Conservation (phyloP, 2,329 filamentous ascomycete species). For the Claviceps pusilla region DNA sequence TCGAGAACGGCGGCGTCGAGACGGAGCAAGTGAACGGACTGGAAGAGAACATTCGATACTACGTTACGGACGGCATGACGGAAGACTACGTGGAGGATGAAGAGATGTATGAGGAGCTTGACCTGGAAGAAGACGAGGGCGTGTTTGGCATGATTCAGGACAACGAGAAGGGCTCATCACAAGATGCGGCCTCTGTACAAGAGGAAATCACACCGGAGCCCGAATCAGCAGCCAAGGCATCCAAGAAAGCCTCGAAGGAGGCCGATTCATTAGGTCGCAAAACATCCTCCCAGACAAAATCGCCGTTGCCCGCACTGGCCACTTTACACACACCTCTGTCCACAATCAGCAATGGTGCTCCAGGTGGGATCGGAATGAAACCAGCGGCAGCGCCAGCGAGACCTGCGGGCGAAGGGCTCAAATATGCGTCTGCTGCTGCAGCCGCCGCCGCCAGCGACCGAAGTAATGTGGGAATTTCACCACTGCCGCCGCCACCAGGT, state of each 20-base stretch:
- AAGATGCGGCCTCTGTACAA: constrained; percentile 83
- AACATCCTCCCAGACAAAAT: constrained; percentile 84
- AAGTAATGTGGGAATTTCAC: constrained; percentile 84
- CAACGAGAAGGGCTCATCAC: constrained; percentile 79
- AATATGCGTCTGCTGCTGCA: constrained; percentile 91
- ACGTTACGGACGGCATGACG: constrained; percentile 78
- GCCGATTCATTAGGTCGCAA: constrained; percentile 44
- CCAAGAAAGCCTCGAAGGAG: constrained; percentile 47
- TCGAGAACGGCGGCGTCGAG: constrained; percentile 88
- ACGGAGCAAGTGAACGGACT: constrained; percentile 73
- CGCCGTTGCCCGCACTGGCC: constrained; percentile 79
- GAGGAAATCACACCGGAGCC: constrained; percentile 55
- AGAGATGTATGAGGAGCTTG: constrained; percentile 84
- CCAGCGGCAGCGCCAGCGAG: constrained; percentile 75
- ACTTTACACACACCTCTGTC: constrained; percentile 66
- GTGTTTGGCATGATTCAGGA: constrained; percentile 68
- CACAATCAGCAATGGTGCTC: constrained; percentile 41
- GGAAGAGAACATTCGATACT: constrained; percentile 88
- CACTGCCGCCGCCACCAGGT: constrained; percentile 78
- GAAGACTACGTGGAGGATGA: constrained; percentile 91
- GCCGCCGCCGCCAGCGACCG: constrained; percentile 78
- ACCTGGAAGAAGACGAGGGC: constrained; percentile 83
- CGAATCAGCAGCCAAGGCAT: constrained; percentile 29
- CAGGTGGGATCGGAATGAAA: constrained; percentile 61
- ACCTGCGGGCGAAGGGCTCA: constrained; percentile 76